Evolutionary conservation across 2,329 filamentous ascomycete genomes (phyloP).

Genomic region (Pseudocercospora musae): DNA sequence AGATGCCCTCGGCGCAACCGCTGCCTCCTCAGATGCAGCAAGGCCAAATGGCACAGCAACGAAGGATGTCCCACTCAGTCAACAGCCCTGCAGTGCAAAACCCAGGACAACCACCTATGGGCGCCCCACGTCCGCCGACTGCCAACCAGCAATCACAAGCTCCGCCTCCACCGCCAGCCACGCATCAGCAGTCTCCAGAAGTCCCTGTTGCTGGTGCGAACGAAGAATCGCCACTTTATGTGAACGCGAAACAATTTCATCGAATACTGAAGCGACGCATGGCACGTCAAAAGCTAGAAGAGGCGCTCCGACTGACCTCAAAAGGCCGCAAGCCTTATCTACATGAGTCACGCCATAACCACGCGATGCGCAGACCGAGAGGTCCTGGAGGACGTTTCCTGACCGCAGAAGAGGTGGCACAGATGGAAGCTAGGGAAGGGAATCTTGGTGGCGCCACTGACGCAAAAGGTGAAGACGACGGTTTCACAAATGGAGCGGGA

Average conservation of each 20-base stretch:
- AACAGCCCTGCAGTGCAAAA: conserved; percentile 60
- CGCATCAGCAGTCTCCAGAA: conserved; percentile 69
- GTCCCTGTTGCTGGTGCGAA: conserved; percentile 62
- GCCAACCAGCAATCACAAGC: conserved; percentile 58
- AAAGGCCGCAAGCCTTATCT: conserved; percentile 97
- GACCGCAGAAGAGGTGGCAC: conserved; percentile 91
- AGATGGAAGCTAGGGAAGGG: conserved; percentile 69
- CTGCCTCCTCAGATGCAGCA: conserved; percentile 47
- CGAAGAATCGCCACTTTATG: conserved; percentile 92
- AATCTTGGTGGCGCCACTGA: conserved; percentile 36
- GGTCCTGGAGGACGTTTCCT: conserved; percentile 93
- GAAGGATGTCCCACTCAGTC: conserved; percentile 71
- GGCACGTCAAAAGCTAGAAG: conserved; percentile 88
- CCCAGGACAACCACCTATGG: conserved; percentile 37
- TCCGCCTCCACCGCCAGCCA: conserved; percentile 49
- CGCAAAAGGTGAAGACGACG: conserved; percentile 38
- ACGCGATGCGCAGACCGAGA: conserved; percentile 92
- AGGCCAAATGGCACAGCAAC: conserved; percentile 36
- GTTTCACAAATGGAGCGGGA: conserved; percentile 22
- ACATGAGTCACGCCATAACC: conserved; percentile 95
- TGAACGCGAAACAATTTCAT: conserved; percentile 98
- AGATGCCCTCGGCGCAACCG: conserved; percentile 54
- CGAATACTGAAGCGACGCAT: conserved; percentile 92
- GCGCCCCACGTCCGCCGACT: conserved; percentile 72
- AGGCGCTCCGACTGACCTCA: conserved; percentile 83